phyloP scores from a whole-genome alignment of 495 filamentous ascomycete species.

The Penicillium silybi region DNA sequence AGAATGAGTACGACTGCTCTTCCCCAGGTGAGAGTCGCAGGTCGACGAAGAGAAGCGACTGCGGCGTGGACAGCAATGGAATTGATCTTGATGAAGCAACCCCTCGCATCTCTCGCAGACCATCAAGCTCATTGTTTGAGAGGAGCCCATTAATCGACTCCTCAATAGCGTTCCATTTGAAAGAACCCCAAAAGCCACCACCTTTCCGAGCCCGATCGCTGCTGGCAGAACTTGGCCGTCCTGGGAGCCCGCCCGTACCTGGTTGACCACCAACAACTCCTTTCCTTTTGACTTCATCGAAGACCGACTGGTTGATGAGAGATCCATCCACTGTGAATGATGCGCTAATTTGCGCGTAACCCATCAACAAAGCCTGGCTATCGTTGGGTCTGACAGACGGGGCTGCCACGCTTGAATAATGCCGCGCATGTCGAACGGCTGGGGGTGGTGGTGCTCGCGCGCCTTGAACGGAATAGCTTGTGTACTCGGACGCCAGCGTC shows the following conservation, averaged over 20 bases:
- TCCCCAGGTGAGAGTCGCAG: conserved; percentile 83
- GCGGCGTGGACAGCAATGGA: conserved; percentile 88
- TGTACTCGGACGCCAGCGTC: conserved; percentile 88
- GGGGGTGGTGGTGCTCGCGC: conserved; percentile 36
- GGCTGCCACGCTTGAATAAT: conserved; percentile 53
- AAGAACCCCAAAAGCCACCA: conserved; percentile 74
- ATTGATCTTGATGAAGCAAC: conserved; percentile 75
- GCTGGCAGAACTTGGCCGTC: conserved; percentile 19
- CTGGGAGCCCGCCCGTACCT: conserved; percentile 66
- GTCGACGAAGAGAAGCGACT: conserved; percentile 95
- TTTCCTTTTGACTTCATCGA: conserved; percentile 94
- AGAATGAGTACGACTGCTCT: conserved; percentile 80
- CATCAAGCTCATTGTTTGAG: conserved; percentile 81
- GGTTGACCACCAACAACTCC: conserved; percentile 81
- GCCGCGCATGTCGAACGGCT: conserved; percentile 49
- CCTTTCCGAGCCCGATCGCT: conserved; percentile 66
- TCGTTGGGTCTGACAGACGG: conserved; percentile 40
- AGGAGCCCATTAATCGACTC: conserved; percentile 84
- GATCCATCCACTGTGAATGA: conserved; percentile 90
- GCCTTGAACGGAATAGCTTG: conserved; percentile 56
- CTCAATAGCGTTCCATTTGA: conserved; percentile 86
- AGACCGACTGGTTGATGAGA: conserved; percentile 79
- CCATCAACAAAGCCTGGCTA: conserved; percentile 90
- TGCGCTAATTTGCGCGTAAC: conserved; percentile 91
- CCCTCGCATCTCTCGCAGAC: conserved; percentile 89